Percentiles rank a stretch among this genome's conserved stretches.
These are phyloP conservation scores for Lactarius vividus DNA, from an alignment of 768 basidiomycete genomes.

Conservation along the genomic window DNA sequence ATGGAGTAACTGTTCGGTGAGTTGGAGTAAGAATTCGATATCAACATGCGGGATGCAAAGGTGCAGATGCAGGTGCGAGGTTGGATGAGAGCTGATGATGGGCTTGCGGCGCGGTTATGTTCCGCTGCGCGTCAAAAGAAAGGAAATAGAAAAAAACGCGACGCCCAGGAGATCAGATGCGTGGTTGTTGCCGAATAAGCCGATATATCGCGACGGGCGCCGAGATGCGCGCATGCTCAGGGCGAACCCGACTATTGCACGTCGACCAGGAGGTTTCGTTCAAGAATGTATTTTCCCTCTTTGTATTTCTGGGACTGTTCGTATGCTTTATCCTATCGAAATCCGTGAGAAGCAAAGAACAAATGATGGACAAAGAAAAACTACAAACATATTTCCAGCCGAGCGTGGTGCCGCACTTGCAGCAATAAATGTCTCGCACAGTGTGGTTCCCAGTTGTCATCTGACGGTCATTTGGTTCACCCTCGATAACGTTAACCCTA, in stretches of 20 bases:
- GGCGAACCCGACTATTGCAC: conserved; percentile 56
- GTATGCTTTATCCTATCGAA: conserved; percentile 80
- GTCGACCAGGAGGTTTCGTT: conserved; percentile 84
- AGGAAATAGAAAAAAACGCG: conserved; percentile 15
- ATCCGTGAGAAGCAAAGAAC: conserved; percentile 15
- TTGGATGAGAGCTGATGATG: conserved; percentile 20
- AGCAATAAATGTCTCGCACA: conserved; percentile 92
- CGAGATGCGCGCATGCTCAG: conserved; percentile 6
- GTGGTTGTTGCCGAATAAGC: conserved; percentile 22
- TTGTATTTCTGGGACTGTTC: conserved; percentile 94
- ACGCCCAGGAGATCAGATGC: conserved; percentile 15
- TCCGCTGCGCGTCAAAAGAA: conserved; percentile 17
- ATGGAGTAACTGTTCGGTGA: not conserved
- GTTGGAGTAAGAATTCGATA: conserved; percentile 14
- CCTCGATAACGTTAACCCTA: conserved; percentile 90
- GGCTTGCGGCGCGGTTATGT: conserved; percentile 7
- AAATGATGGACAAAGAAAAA: conserved; percentile 4
- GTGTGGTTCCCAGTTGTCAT: conserved; percentile 98
- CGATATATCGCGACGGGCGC: conserved; percentile 23
- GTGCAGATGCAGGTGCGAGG: conserved; percentile 23
- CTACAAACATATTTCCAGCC: conserved; percentile 97
- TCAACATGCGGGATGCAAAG: conserved; percentile 26
- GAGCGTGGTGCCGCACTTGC: conserved; percentile 80
- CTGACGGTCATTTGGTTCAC: conserved; percentile 83
- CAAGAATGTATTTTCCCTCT: conserved; percentile 97